phyloP scores from a whole-genome alignment of 2,329 filamentous ascomycete genomes.

The Aspergillus persii region DNA sequence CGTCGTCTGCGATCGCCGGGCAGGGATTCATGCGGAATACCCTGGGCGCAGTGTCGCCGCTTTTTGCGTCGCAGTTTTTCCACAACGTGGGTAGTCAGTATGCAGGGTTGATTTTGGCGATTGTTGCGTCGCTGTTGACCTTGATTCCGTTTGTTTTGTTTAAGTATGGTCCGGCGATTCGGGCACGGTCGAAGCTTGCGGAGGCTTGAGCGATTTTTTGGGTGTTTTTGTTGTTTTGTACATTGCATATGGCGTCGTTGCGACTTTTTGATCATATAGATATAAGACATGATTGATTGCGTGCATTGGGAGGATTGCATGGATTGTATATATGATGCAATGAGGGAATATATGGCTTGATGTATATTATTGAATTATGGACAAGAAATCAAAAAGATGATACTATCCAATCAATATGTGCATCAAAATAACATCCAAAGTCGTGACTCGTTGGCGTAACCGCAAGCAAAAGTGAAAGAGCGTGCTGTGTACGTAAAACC shows the following conservation, averaged over 20 bases:
- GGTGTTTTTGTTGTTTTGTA: not conserved
- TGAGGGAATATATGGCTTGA: not conserved
- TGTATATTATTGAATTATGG: not conserved
- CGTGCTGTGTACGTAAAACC: too few relatives aligned
- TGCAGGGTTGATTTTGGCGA: conserved; percentile 49
- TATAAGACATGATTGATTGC: not conserved
- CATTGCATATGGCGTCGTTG: not conserved
- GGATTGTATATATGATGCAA: not conserved
- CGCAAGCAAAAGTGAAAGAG: too few relatives aligned
- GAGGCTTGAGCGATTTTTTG: not conserved
- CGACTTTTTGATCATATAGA: not conserved
- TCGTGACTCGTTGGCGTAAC: too few relatives aligned
- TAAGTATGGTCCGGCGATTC: conserved; percentile 28
- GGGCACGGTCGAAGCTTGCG: conserved; percentile 32
- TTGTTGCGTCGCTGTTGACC: conserved; percentile 43
- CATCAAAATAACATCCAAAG: too few relatives aligned
- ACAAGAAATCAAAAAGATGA: not conserved
- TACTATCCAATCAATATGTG: not conserved
- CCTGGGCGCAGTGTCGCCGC: conserved; percentile 52
- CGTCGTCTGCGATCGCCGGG: conserved; percentile 45
- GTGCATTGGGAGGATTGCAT: not conserved
- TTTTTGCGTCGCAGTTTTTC: conserved; percentile 55
- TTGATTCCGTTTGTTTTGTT: conserved; percentile 32
- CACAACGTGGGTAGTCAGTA: conserved; percentile 54
- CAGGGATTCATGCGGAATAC: conserved; percentile 55